Evolutionary conservation across 768 basidiomycete genomes (phyloP).

Genomic region (Termitomyces sp.): DNA sequence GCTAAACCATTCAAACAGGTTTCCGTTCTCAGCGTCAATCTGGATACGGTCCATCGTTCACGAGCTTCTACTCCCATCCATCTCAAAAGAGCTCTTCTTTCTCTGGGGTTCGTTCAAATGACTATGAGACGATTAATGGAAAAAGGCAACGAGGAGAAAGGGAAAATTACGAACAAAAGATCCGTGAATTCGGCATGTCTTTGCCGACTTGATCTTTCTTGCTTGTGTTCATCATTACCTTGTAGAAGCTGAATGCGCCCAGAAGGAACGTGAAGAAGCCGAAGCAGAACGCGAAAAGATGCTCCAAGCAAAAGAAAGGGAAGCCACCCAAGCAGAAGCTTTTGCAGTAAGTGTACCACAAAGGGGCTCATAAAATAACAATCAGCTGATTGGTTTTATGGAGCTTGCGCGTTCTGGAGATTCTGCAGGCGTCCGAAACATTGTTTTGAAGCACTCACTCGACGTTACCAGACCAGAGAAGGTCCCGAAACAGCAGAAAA

Average conservation of each 20-base stretch:
- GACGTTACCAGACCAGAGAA: slow-evolving; percentile 28
- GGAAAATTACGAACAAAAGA: slow-evolving; percentile 25
- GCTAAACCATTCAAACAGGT: slow-evolving; percentile 14
- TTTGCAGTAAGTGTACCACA: slow-evolving; percentile 19
- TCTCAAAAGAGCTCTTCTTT: slow-evolving; percentile 11
- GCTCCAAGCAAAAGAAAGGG: slow-evolving; percentile 18
- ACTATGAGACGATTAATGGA: background rate
- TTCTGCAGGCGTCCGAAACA: slow-evolving; percentile 18
- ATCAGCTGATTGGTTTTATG: background rate
- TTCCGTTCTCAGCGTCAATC: slow-evolving; percentile 22
- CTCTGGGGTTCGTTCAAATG: slow-evolving; percentile 8
- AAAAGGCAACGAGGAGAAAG: slow-evolving; percentile 17
- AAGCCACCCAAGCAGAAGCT: slow-evolving; percentile 19
- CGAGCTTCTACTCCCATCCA: slow-evolving; percentile 1
- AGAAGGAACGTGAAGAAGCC: slow-evolving; percentile 24
- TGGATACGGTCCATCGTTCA: background rate
- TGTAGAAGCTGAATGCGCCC: slow-evolving; percentile 26
- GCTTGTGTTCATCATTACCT: background rate
- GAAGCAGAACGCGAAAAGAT: slow-evolving; percentile 19
- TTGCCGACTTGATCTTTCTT: background rate
- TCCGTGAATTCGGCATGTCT: slow-evolving; percentile 26
- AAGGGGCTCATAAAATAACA: background rate
- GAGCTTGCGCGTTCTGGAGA: slow-evolving; percentile 22
- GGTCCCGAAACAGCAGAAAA: slow-evolving; percentile 16
- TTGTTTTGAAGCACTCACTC: slow-evolving; percentile 23